Base-by-base conservation (phyloP, 2,329 filamentous ascomycete species). In the Hypoxylon sp. region DNA sequence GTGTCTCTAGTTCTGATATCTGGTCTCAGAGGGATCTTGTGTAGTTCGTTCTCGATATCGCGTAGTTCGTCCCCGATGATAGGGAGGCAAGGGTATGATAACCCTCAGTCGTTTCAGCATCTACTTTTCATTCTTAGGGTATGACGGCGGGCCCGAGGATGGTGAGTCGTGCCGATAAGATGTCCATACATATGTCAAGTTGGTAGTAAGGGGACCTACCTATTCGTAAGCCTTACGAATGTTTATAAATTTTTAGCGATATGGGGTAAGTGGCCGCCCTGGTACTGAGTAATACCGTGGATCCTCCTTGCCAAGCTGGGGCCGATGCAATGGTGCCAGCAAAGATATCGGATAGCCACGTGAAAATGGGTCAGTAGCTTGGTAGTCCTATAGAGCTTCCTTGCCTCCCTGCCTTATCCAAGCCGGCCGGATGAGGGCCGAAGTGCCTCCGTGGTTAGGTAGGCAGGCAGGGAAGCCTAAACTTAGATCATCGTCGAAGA, bases 381-480 rank as follows among this genome's bases (percentile, higher is more conserved):
- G 37, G 8, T 54, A 19, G 51, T 3, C 37, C 25, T 41, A 41
- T 41, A 29, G 32, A 45, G 14, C 14, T 16, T 39, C 8, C 34
- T n/a, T 39, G 5, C 34, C 27, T 23, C 19, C 41, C 30, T 14
- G 8, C 5, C 1, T 30, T 39, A 29, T 39, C 25, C 30, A 47
- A 16, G 34, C 43, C 34, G 19, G 9, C 27, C 47, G 25, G 47
- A 37, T 39, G 27, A 46, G 16, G 46, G 6, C 37, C 56, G 47
- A 52, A 51, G 46, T 51, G 56, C 19, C 47, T 60, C 47, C 56
- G 39, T n/a, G n/a, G n/a, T n/a, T 43, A 9, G n/a, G 1, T 59
- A 12, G 2, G 34, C 25, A 21, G 34, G 34, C 32, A 25, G 9
- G 32, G 23, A 25, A 25, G 6, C 30, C 12, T 43, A 32, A 41